Evolutionary conservation across 441 rosid species (phyloP), one percentile per base, ranked within the genome.

Genomic region (Syzygium malaccense): DNA sequence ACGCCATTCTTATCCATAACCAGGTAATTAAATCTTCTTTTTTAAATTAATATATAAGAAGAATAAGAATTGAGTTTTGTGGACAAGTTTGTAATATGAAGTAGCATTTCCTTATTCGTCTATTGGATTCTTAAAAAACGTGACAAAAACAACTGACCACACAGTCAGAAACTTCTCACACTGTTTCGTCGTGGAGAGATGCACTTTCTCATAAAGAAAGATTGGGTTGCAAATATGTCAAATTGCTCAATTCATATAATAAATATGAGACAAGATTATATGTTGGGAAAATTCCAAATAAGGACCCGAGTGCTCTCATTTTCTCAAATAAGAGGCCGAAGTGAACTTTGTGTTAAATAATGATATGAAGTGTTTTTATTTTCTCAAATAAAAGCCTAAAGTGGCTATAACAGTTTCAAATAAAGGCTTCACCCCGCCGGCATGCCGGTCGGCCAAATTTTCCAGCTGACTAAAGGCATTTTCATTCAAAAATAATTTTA

Each of bases 101-200:
- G 75, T 62, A n/a, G 33, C 68, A n/a, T 62, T 62, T 62, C 19
- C 30, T 62, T 14, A 62, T 62, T 6, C 6, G n/a, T 62, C 68
- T 3, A 62, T 62, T n/a, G 19, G 10, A 30, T 62, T 60, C 33
- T 28, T 60, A 6, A n/a, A 17, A 62, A 14, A 7, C 18, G 2
- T 6, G 9, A 62, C 33, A n/a, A 62, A 62, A 62, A 7, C 19
- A 62, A 62, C 6, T 62, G 71, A n/a, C 68, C 68, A 60, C 32
- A 13, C 32, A 28, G n/a, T 62, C 14, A 62, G 5, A 62, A 62
- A 62, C 33, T n/a, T 62, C 2, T 14, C 68, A n/a, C 3, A n/a
- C 0, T 14, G 0, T 62, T 62, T 62, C 19, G 33, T 0, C 3
- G 9, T 62, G 0, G 1, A 62, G 1, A 62, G 1, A n/a, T 2